Conservation (phyloP, 495 filamentous ascomycete species). For the Penicillium coprophilum region DNA sequence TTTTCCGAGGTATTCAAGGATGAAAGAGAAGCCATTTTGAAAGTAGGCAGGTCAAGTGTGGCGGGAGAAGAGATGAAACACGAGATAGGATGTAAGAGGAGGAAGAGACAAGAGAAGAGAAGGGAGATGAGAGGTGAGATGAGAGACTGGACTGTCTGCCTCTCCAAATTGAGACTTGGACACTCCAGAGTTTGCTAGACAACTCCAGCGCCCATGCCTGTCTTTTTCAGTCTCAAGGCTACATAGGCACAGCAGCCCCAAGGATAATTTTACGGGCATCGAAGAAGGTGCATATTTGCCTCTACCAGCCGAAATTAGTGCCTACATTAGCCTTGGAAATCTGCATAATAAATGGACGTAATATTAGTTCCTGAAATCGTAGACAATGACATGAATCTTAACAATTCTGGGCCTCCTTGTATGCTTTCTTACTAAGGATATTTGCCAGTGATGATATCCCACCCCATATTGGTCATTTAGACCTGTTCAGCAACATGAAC, state of each 20-base stretch:
- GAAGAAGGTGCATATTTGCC: background rate
- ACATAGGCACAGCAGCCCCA: background rate
- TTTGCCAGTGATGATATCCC: background rate
- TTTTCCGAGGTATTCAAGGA: background rate
- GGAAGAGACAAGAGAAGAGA: background rate
- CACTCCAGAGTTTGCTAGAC: background rate
- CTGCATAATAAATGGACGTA: background rate
- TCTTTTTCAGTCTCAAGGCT: background rate
- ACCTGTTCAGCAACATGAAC: slow-evolving; percentile 10
- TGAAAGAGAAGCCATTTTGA: background rate
- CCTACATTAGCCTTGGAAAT: background rate
- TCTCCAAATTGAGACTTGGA: background rate
- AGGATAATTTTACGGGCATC: background rate
- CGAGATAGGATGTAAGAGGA: background rate
- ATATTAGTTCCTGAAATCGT: background rate
- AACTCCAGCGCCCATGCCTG: background rate
- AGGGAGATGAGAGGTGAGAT: background rate
- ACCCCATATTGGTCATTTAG: slow-evolving; percentile 2
- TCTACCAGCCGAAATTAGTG: background rate
- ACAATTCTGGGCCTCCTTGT: background rate
- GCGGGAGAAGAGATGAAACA: background rate
- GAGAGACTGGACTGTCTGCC: background rate
- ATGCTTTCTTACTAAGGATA: background rate
- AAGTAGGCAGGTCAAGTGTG: background rate
- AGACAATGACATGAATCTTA: background rate